A percentile compares a stretch with the other conserved stretches of the same genome.
Evolutionary conservation across 305 asterid species (phyloP).

Genomic region (Ajuga reptans): DNA sequence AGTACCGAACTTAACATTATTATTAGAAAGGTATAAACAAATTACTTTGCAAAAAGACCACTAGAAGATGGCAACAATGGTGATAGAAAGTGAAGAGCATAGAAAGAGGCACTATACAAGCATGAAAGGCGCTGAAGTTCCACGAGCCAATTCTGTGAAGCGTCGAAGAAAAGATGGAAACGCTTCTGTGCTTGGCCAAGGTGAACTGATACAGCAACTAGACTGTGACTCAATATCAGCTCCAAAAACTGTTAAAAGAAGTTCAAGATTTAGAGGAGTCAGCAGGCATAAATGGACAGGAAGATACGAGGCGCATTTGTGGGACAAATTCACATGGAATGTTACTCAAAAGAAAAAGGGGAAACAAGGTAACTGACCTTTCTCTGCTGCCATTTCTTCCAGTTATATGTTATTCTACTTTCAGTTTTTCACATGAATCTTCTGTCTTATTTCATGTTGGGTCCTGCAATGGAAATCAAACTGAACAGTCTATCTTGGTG

Average conservation of each 20-base stretch:
- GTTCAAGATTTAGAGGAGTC: slow-evolving; percentile 59
- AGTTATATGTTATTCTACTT: neutral
- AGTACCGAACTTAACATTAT: neutral
- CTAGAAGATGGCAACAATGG: slow-evolving; percentile 20
- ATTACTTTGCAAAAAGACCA: neutral
- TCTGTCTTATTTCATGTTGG: slow-evolving; percentile 23
- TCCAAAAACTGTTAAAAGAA: slow-evolving; percentile 51
- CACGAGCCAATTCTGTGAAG: slow-evolving; percentile 25
- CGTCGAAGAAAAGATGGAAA: slow-evolving; percentile 35
- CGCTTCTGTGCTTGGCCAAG: slow-evolving; percentile 17
- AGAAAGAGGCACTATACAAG: slow-evolving; percentile 9
- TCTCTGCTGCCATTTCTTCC: neutral
- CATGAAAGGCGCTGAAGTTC: slow-evolving; percentile 17
- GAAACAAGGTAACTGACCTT: slow-evolving; percentile 46
- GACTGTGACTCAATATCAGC: slow-evolving; percentile 19
- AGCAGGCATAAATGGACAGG: slow-evolving; percentile 71
- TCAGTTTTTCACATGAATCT: slow-evolving; percentile 16
- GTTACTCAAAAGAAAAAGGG: slow-evolving; percentile 66
- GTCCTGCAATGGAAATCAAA: slow-evolving; percentile 17
- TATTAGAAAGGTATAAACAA: neutral
- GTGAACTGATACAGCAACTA: slow-evolving; percentile 24
- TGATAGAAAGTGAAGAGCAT: slow-evolving; percentile 25
- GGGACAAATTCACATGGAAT: slow-evolving; percentile 75
- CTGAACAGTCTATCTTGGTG: slow-evolving; percentile 58
- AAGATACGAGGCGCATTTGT: slow-evolving; percentile 61